phyloP scores from a whole-genome alignment of 345 rosid genomes.

The Syzygium grande region DNA sequence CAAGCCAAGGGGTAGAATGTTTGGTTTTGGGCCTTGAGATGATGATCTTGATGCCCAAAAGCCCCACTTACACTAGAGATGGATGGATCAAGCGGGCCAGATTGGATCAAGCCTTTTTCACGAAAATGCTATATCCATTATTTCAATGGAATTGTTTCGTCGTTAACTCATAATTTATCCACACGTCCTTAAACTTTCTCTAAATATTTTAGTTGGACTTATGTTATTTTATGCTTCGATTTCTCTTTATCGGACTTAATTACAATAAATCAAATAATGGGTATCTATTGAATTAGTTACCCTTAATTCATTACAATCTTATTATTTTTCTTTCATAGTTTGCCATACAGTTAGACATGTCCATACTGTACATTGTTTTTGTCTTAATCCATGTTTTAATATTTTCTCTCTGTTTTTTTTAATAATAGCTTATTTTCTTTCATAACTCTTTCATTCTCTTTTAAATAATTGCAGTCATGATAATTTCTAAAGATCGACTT shows the following conservation, averaged over 20 bases:
- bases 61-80: background rate
- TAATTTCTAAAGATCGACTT: background rate
- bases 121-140: background rate
- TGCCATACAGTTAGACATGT: background rate
- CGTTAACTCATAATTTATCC: background rate
- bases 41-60: background rate
- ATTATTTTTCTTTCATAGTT: background rate
- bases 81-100: background rate
- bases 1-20: background rate
- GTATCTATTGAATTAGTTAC: background rate
- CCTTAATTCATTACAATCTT: background rate
- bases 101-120: background rate
- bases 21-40: background rate
- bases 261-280: background rate
- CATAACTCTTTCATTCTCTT: background rate
- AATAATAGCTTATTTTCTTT: background rate
- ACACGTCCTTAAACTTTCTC: background rate
- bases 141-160: background rate
- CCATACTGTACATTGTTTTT: background rate
- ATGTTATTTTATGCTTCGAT: background rate
- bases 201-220: background rate
- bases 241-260: background rate
- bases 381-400: background rate
- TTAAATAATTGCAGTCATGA: background rate
- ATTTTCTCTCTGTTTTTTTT: background rate